Evolutionary conservation across 495 filamentous ascomycete genomes (phyloP), one percentile per base, ranked within the genome.

Genomic region (Cercophora sp.): DNA sequence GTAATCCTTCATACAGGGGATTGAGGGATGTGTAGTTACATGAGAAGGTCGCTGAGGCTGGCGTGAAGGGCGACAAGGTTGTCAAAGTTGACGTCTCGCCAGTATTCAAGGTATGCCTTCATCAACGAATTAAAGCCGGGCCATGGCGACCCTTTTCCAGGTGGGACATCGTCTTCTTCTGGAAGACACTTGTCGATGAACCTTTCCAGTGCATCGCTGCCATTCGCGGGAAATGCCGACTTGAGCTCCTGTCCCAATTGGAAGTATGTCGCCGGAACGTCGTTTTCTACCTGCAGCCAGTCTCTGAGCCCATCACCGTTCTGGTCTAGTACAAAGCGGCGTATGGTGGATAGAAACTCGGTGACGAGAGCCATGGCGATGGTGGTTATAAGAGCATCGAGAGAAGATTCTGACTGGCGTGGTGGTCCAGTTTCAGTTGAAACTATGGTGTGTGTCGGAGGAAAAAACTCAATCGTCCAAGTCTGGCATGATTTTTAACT

Each of bases 51-150:
- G 58, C 82, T 91, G 51, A 94, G 79, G 52, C 82, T 66, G 31
- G 86, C 77, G 62, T 94, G 88, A 2, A 90, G 86, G 24, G 82
- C 77, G 16, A 95, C 71, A 4, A 91, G 70, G 61, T 91, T 84
- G 3, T 83, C 74, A 23, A 87, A 82, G 60, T 90, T 79, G 18
- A 89, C 82, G 58, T 92, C 88, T 35, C 89, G 77, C 67, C 91
- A 78, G 60, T 89, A 96, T 26, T 74, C 72, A 44, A 94, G 77
- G 59, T 93, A 96, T 22, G 85, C 80, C 61, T 80, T 85, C 64
- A 92, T 78, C 61, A 94, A 92, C 0, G 80, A 78, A 26, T 83
- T 73, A 60, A 95, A 92, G 0, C 84, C 79, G 0, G 80, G 76
- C 86, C 88, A 93, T 1, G 86, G 74, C 9, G 80, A 80, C 16